Percentiles rank a stretch among this genome's conserved stretches.
Evolutionary conservation across 2,329 filamentous ascomycete genomes (phyloP).

Genomic region (Cercospora sp.): DNA sequence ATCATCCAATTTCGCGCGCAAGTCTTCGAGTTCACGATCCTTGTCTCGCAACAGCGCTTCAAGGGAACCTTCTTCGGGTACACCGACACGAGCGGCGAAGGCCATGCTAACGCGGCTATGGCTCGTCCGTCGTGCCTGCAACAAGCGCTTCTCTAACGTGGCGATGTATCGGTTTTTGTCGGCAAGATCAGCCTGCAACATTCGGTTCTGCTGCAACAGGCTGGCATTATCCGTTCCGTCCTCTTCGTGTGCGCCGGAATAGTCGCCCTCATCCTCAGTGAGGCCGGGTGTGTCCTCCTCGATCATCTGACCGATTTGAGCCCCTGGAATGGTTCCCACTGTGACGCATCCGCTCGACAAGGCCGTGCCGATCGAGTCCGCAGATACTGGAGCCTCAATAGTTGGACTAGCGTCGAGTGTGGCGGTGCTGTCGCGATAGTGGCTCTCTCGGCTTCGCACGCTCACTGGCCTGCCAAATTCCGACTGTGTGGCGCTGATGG

Average conservation of each 20-base stretch:
- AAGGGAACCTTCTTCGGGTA: slow-evolving; percentile 70
- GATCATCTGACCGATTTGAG: slow-evolving; percentile 34
- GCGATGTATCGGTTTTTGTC: slow-evolving; percentile 97
- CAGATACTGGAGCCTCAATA: slow-evolving; percentile 30
- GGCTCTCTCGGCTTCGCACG: slow-evolving; percentile 35
- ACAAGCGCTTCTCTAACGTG: slow-evolving; percentile 85
- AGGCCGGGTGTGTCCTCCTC: slow-evolving; percentile 38
- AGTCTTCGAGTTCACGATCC: slow-evolving; percentile 86
- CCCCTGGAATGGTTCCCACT: slow-evolving; percentile 35
- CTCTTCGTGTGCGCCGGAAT: slow-evolving; percentile 65
- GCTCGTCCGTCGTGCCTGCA: slow-evolving; percentile 87
- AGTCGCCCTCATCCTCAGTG: slow-evolving; percentile 50
- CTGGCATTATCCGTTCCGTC: slow-evolving; percentile 85
- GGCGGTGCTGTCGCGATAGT: slow-evolving; percentile 34
- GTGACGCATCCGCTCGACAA: slow-evolving; percentile 38
- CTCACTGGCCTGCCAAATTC: slow-evolving; percentile 38
- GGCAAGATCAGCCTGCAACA: slow-evolving; percentile 90
- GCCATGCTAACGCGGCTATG: slow-evolving; percentile 82
- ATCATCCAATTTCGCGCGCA: slow-evolving; percentile 86
- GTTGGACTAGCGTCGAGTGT: slow-evolving; percentile 40
- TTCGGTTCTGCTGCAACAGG: slow-evolving; percentile 78
- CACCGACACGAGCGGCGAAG: slow-evolving; percentile 52
- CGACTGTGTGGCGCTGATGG: slow-evolving; percentile 40
- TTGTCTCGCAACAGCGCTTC: slow-evolving; percentile 77
- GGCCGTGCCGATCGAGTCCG: slow-evolving; percentile 31